Evolutionary conservation across 495 filamentous ascomycete genomes (phyloP), one percentile per base, ranked within the genome.

Genomic region (Annulohypoxylon bovei): DNA sequence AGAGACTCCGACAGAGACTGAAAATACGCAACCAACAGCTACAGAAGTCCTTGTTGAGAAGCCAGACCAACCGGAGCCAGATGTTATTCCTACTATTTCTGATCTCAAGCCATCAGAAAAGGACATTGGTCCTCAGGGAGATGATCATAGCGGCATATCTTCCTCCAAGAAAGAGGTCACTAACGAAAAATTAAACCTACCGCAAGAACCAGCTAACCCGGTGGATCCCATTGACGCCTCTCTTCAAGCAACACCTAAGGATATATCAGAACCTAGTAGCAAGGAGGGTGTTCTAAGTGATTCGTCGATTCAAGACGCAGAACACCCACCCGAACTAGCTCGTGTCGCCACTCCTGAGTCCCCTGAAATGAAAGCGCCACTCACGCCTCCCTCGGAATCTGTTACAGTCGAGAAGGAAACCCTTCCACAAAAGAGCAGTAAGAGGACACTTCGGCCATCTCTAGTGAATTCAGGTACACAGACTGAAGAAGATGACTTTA

Each of bases 401-500:
- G 79, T 81, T 65, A 74, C 76, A 68, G 56, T 81, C 20, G 78
- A 78, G 27, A 77, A 66, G 62, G 72, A 72, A 16, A 37, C 68
- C 52, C 73, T 73, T 65, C 74, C 70, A 47, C 72, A 76, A 72
- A 76, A 75, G 47, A 71, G 67, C 46, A 73, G 57, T 32, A 68
- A 59, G 46, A 64, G 67, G 12, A 30, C 60, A 50, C 71, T 42
- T 37, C 67, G 65, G 25, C 64, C 71, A 39, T 35, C 54, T 67
- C 63, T 71, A 50, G 64, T 69, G 23, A 46, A 74, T 49, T 72
- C 62, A 54, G 77, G 74, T 55, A 78, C 77, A 55, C 78, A 79
- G 53, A 82, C 81, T 66, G 81, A 83, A 73, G 81, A 83, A 71
- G 69, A 75, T 56, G 71, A 70, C 62, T 27, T 40, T 62, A 52